Conservation (phyloP, 1,284 basidiomycete species). For the Irpex sp. region DNA sequence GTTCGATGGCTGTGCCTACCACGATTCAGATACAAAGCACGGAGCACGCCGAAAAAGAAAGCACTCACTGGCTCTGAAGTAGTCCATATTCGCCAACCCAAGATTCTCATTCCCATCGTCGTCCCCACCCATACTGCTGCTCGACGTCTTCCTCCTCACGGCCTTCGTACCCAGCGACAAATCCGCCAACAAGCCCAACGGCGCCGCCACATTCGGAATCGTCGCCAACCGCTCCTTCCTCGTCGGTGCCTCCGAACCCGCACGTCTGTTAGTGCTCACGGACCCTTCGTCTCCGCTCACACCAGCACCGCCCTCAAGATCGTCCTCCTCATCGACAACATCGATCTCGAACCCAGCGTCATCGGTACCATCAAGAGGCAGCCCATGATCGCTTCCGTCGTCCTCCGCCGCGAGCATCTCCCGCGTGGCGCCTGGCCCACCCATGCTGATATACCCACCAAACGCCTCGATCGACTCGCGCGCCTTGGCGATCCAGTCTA, state of each 20-base stretch:
- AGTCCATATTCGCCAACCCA: constrained; percentile 61
- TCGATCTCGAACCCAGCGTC: constrained; percentile 10
- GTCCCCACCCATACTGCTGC: constrained; percentile 39
- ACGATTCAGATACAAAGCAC: neutral
- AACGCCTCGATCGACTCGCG: constrained; percentile 63
- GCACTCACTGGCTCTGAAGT: constrained; percentile 59
- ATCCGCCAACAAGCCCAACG: constrained; percentile 68
- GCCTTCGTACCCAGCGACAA: constrained; percentile 48
- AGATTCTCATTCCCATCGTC: constrained; percentile 43
- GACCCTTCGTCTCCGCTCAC: constrained; percentile 9
- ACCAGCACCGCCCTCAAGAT: constrained; percentile 11
- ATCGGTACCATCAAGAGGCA: constrained; percentile 11
- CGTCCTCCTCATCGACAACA: constrained; percentile 15
- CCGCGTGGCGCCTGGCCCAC: constrained; percentile 48
- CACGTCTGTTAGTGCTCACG: neutral
- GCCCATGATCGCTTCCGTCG: constrained; percentile 4
- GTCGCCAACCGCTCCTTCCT: constrained; percentile 37
- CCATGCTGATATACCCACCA: constrained; percentile 58
- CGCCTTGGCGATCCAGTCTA: constrained; percentile 72
- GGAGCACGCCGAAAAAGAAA: neutral
- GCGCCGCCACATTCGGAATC: constrained; percentile 56
- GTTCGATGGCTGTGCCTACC: constrained; percentile 42
- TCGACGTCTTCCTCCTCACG: constrained; percentile 34
- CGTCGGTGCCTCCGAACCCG: constrained; percentile 19
- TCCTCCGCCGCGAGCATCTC: constrained; percentile 39